Conservation (phyloP, 2,329 filamentous ascomycete species). For the Cladophialophora carrionii region DNA sequence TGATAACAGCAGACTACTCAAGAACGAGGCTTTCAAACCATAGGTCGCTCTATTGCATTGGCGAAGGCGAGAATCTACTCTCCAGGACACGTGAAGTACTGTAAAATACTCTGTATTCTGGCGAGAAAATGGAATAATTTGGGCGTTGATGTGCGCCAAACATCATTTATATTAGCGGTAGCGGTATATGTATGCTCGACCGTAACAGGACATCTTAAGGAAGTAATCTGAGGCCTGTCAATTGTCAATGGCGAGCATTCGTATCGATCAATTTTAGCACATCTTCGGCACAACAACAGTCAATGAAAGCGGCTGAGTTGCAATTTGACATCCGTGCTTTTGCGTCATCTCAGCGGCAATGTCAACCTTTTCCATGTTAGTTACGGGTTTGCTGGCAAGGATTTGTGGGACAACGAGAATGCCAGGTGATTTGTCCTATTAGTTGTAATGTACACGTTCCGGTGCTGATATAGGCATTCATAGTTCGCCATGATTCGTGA, state of each 20-base stretch:
- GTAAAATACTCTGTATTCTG: not conserved
- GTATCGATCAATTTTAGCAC: slow-evolving; percentile 72
- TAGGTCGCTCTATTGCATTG: not conserved
- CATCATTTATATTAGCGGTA: not conserved
- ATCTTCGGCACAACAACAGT: slow-evolving; percentile 98
- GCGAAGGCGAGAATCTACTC: not conserved
- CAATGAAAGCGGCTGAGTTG: slow-evolving; percentile 77
- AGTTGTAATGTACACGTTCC: slow-evolving; percentile 16
- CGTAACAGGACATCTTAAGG: slow-evolving; percentile 35
- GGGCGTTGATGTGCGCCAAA: not conserved
- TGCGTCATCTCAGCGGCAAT: not conserved
- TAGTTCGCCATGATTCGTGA: slow-evolving; percentile 25
- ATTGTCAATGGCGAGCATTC: slow-evolving; percentile 35
- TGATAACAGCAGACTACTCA: not conserved
- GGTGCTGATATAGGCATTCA: slow-evolving; percentile 13
- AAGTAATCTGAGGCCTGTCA: slow-evolving; percentile 32
- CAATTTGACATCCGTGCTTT: slow-evolving; percentile 99
- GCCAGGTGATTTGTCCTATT: slow-evolving; percentile 1
- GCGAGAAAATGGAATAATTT: not conserved
- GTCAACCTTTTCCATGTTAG: not conserved
- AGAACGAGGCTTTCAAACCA: not conserved
- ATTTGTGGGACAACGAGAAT: not conserved
- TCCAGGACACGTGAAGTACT: not conserved
- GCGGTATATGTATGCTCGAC: slow-evolving; percentile 25
- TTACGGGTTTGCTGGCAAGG: not conserved